Conservation (phyloP, 202 grass and related monocot species). For the Setaria italica region DNA sequence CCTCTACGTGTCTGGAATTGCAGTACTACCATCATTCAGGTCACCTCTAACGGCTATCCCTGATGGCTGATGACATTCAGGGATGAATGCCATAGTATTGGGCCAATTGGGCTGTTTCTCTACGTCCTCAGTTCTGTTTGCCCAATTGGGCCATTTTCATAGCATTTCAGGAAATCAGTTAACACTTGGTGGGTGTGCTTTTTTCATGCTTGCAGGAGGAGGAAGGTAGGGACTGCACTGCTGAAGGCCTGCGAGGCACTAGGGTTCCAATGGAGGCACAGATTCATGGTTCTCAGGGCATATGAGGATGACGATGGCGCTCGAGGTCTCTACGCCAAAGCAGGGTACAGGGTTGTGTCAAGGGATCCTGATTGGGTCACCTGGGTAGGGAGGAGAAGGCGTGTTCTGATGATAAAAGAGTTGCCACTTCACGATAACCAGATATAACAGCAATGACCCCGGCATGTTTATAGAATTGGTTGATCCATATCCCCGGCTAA, state of each 20-base stretch:
- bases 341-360: conserved; percentile 65
- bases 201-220: conserved; percentile 53
- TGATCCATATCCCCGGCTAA: no score
- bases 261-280: conserved; percentile 64
- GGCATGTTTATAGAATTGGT: not conserved
- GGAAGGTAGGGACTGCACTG: conserved; percentile 79
- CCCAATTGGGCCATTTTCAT: not conserved
- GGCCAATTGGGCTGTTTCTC: not conserved
- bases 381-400: conserved; percentile 69
- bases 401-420: conserved; percentile 85
- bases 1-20: conserved; percentile 88
- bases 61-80: no score
- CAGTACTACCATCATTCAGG: conserved; percentile 81
- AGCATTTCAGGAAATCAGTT: not conserved
- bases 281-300: conserved; percentile 71
- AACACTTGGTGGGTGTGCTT: not conserved
- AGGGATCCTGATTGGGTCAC: conserved; percentile 77
- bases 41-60: not conserved
- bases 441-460: conserved; percentile 33
- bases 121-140: not conserved
- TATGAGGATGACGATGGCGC: conserved; percentile 75
- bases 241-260: conserved; percentile 77
- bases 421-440: conserved; percentile 41
- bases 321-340: conserved; percentile 67
- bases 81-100: no score